Conservation (phyloP, 768 basidiomycete species). For the Mycena crocata region DNA sequence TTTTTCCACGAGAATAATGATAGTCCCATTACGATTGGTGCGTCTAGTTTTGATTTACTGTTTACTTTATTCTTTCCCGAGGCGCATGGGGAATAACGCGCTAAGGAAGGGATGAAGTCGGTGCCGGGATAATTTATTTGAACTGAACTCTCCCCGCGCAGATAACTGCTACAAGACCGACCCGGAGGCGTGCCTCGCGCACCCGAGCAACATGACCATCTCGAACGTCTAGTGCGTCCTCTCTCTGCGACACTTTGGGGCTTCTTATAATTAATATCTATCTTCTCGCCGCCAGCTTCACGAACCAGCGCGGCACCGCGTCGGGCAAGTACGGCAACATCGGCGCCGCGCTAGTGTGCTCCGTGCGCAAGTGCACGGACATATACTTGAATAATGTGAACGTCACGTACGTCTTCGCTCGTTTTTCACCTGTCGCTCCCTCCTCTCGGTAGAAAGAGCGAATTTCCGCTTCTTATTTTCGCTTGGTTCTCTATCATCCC, state of each 20-base stretch:
- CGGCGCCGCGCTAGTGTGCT: slow-evolving; percentile 2
- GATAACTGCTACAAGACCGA: slow-evolving; percentile 5
- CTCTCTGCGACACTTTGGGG: not conserved
- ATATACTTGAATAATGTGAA: slow-evolving; percentile 1
- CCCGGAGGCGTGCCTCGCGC: not conserved
- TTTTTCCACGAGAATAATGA: not conserved
- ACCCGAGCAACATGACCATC: slow-evolving; percentile 3
- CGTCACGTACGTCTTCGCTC: not conserved
- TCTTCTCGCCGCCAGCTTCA: not conserved
- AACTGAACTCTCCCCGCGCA: not conserved
- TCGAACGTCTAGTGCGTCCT: slow-evolving; percentile 1
- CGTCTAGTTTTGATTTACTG: too few species aligned
- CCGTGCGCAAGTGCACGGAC: not conserved
- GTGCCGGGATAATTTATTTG: too few species aligned
- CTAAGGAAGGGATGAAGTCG: too few species aligned
- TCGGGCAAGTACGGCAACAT: slow-evolving; percentile 6
- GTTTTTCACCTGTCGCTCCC: not conserved
- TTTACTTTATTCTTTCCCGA: too few species aligned
- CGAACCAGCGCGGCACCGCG: slow-evolving; percentile 6
- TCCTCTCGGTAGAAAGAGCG: too few species aligned
- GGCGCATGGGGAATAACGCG: not conserved
- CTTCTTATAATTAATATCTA: not conserved
- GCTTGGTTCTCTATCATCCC: too few species aligned
- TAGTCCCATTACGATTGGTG: not conserved
- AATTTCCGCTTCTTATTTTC: too few species aligned